Evolutionary conservation across 2,329 filamentous ascomycete species (phyloP).

Genomic region (Aspergillus aculeatinus): DNA sequence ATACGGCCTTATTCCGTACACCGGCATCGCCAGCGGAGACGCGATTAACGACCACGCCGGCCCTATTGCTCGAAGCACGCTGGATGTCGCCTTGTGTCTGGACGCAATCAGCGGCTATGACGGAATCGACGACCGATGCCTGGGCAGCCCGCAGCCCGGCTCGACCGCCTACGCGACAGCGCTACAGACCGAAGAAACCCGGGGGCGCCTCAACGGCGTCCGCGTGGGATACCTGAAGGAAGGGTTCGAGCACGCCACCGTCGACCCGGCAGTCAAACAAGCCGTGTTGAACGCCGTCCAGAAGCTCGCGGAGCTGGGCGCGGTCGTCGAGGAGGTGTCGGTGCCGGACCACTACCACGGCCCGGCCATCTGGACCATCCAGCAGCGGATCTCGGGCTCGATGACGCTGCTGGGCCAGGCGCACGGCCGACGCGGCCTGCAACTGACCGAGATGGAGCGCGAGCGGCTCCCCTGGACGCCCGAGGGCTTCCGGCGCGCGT

Average conservation of each 20-base stretch:
- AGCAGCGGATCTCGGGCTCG: slow-evolving; percentile 42
- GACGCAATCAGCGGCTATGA: slow-evolving; percentile 52
- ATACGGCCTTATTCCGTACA: slow-evolving; percentile 53
- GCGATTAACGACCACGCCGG: slow-evolving; percentile 54
- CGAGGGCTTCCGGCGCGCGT: slow-evolving; percentile 51
- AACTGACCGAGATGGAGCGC: slow-evolving; percentile 52
- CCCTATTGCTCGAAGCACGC: slow-evolving; percentile 43
- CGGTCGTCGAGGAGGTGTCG: slow-evolving; percentile 51
- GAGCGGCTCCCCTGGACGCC: slow-evolving; percentile 49
- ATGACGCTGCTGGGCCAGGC: slow-evolving; percentile 45
- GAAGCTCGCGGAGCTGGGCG: slow-evolving; percentile 49
- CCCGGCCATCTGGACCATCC: slow-evolving; percentile 50
- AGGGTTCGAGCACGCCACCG: slow-evolving; percentile 42
- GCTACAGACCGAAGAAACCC: slow-evolving; percentile 11
- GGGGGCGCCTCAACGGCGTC: slow-evolving; percentile 20
- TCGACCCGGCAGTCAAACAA: slow-evolving; percentile 43
- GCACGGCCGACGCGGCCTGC: slow-evolving; percentile 50
- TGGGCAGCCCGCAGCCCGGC: slow-evolving; percentile 30
- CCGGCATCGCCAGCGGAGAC: slow-evolving; percentile 50
- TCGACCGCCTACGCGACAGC: slow-evolving; percentile 20
- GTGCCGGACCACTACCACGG: slow-evolving; percentile 50
- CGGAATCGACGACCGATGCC: slow-evolving; percentile 49
- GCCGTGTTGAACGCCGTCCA: slow-evolving; percentile 45
- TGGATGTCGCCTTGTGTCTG: slow-evolving; percentile 45
- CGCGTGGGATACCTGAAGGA: slow-evolving; percentile 48